Conservation (phyloP, 2,329 filamentous ascomycete species). For the Arthrobotrys musiformis region DNA sequence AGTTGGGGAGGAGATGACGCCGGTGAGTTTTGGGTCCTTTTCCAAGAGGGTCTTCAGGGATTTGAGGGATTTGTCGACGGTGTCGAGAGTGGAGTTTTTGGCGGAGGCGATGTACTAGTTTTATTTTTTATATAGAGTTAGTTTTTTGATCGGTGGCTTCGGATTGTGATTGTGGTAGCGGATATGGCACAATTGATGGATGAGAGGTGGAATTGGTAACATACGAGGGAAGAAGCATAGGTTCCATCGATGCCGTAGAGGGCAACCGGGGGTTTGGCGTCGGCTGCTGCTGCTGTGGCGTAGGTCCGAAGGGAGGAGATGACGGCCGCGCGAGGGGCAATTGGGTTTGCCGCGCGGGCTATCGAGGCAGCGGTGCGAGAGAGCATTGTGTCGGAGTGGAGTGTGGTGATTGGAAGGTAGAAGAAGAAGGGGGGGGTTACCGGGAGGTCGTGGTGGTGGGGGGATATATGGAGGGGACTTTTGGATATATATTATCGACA, state of each 20-base stretch:
- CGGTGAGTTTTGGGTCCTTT: slow-evolving; percentile 82
- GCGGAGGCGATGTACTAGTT: slow-evolving; percentile 90
- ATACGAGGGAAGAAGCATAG: slow-evolving; percentile 97
- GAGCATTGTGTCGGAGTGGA: slow-evolving; percentile 46
- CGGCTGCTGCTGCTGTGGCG: slow-evolving; percentile 68
- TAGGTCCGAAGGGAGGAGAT: slow-evolving; percentile 79
- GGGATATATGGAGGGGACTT: slow-evolving; percentile 15
- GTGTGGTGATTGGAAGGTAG: background rate
- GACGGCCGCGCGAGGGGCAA: slow-evolving; percentile 71
- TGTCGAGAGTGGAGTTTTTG: slow-evolving; percentile 85
- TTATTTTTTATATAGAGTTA: background rate
- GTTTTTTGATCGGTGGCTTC: background rate
- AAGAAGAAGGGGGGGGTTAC: background rate
- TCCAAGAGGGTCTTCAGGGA: slow-evolving; percentile 77
- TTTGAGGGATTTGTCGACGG: slow-evolving; percentile 81
- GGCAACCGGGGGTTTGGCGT: slow-evolving; percentile 84
- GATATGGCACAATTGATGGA: background rate
- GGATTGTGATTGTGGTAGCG: background rate
- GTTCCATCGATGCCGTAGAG: slow-evolving; percentile 97
- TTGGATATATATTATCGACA: slow-evolving; percentile 32
- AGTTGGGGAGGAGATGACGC: slow-evolving; percentile 82
- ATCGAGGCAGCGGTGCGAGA: slow-evolving; percentile 52
- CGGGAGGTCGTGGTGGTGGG: slow-evolving; percentile 8
- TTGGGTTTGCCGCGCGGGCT: slow-evolving; percentile 63
- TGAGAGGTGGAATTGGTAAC: slow-evolving; percentile 60